A percentile compares a stretch with the other conserved stretches of the same genome.
Conservation (phyloP, 257 asterid genomes). For the Linderniella brevidens region DNA sequence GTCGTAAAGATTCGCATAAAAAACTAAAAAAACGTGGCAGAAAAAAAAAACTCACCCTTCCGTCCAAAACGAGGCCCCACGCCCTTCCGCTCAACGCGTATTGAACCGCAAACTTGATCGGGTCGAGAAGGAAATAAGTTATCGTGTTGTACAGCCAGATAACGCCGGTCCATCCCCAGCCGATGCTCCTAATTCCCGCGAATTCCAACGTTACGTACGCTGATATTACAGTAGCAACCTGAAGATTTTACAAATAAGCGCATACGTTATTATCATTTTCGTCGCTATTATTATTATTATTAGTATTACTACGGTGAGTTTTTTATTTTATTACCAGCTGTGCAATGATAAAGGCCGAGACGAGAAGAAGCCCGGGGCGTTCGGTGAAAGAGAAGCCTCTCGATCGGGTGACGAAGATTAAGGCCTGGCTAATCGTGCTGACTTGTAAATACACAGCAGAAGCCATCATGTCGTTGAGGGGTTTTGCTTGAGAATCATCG, state of each 20-base stretch:
- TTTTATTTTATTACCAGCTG: conserved; percentile 53
- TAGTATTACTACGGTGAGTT: too few relatives aligned
- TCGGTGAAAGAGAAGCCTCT: conserved; percentile 42
- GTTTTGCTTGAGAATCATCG: conserved; percentile 8
- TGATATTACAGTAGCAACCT: conserved; percentile 45
- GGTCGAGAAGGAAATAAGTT: conserved; percentile 29
- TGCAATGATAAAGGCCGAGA: conserved; percentile 40
- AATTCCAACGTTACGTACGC: conserved; percentile 21
- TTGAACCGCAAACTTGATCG: conserved; percentile 28
- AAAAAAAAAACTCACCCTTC: conserved; percentile 13
- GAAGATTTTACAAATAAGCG: background rate
- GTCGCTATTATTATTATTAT: too few relatives aligned
- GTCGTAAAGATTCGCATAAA: too few relatives aligned
- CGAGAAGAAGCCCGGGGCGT: conserved; percentile 48
- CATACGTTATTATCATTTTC: background rate
- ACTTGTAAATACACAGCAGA: conserved; percentile 68
- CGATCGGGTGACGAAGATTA: conserved; percentile 48
- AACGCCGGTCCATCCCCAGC: conserved; percentile 34
- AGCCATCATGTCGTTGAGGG: conserved; percentile 23
- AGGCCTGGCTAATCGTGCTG: conserved; percentile 54
- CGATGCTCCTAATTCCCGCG: conserved; percentile 25
- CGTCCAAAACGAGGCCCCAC: conserved; percentile 25
- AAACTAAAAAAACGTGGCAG: too few relatives aligned
- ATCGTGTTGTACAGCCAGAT: conserved; percentile 33
- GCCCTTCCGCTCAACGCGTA: conserved; percentile 37